A percentile compares a stretch with the other conserved stretches of the same genome.
phyloP scores from a whole-genome alignment of 352 stramenopile genomes.

The Thalassiosira sp. region DNA sequence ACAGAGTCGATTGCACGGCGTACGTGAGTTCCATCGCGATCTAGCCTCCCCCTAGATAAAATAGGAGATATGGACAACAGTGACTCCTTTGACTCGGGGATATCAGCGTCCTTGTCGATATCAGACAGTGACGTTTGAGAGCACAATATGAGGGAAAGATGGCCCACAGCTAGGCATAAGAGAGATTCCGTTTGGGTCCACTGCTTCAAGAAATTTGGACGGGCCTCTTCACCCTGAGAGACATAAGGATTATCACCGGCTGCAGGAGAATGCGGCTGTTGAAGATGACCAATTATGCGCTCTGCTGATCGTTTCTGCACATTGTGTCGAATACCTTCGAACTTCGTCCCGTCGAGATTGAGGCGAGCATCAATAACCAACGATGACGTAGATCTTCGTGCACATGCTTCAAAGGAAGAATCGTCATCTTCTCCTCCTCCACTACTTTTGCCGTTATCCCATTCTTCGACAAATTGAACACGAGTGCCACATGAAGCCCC shows the following conservation, averaged over 20 bases:
- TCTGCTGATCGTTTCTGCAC: slow-evolving; percentile 64
- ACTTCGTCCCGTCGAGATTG: slow-evolving; percentile 74
- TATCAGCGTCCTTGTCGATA: slow-evolving; percentile 44
- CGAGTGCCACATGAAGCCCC: slow-evolving; percentile 61
- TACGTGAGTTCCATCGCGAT: slow-evolving; percentile 37
- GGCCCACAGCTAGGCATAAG: slow-evolving; percentile 66
- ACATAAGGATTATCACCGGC: background rate
- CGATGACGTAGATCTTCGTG: slow-evolving; percentile 44
- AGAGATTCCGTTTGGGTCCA: slow-evolving; percentile 58
- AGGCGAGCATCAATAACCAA: slow-evolving; percentile 72
- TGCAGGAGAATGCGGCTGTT: slow-evolving; percentile 3
- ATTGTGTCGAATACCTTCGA: slow-evolving; percentile 77
- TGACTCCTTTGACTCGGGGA: slow-evolving; percentile 18
- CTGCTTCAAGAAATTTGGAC: background rate
- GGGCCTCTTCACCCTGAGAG: background rate
- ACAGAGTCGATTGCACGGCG: slow-evolving; percentile 48
- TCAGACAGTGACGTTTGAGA: slow-evolving; percentile 53
- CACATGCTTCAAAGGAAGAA: slow-evolving; percentile 37
- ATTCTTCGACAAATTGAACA: slow-evolving; percentile 78
- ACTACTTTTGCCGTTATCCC: slow-evolving; percentile 39
- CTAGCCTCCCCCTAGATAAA: slow-evolving; percentile 42
- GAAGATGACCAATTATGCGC: slow-evolving; percentile 42
- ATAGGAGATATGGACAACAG: slow-evolving; percentile 45
- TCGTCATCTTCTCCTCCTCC: slow-evolving; percentile 31
- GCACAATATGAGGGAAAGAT: slow-evolving; percentile 67